Base-by-base conservation (phyloP, 768 basidiomycete genomes). In the Udeniomyces megalosporus region DNA sequence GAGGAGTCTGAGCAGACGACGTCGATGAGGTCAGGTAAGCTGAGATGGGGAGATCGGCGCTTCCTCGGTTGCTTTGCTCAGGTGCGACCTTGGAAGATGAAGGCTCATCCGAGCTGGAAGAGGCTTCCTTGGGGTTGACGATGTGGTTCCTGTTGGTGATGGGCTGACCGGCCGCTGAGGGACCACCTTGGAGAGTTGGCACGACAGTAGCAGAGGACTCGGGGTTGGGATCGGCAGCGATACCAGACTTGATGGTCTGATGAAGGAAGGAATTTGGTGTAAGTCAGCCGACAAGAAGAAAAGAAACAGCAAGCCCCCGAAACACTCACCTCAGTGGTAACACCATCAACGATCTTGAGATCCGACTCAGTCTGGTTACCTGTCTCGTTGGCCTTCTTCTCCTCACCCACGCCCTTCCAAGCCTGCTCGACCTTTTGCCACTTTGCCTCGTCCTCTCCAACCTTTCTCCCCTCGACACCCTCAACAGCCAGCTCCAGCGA, bases 41-140 rank as follows among this genome's bases (percentile, higher is more conserved):
- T 34, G 55, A 47, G 42, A 63, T 63, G 24, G 62, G 62, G 14
- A 63, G 62, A 24, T 63, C 62, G 29, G 56, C 56, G n/a, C 31
- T 26, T 1, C 47, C 62, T 26, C 32, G 24, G 60, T 20, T 38
- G n/a, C 5, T 38, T 35, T 42, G 38, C 8, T 42, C 38, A 17
- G 38, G 8, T 8, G 38, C 17, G 38, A 17, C 10, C 17, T 42
- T 42, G 38, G 38, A 42, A 17, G 38, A 42, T 42, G 38, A 42
- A 42, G 38, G n/a, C n/a, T n/a, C n/a, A n/a, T n/a, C n/a, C n/a
- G n/a, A 42, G 17, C 10, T 8, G 17, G 38, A 42, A 42, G 38
- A 42, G 38, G 38, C n/a, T n/a, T n/a, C n/a, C n/a, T n/a, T n/a
- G n/a, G n/a, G n/a, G n/a, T n/a, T 42, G 38, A 17, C 17, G 38